These are phyloP conservation scores for Thyridium curvatum DNA, from an alignment of 2,329 filamentous ascomycete species.

Conservation along the genomic window DNA sequence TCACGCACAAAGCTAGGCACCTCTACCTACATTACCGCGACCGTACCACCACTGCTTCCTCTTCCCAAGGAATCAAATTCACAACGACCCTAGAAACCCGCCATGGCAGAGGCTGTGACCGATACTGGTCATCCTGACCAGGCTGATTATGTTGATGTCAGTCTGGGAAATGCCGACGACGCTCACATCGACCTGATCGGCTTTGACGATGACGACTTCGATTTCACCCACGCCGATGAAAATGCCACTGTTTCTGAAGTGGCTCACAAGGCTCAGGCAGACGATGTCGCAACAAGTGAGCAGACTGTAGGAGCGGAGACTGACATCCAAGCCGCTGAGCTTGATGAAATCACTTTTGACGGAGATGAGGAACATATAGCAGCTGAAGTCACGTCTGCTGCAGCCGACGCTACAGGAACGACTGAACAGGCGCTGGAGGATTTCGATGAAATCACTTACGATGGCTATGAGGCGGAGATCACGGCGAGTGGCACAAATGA, in stretches of 20 bases:
- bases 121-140: conserved; percentile 5
- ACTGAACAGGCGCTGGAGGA: not conserved
- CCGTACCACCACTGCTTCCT: not conserved
- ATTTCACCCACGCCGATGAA: conserved; percentile 17
- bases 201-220: conserved; percentile 25
- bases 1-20: too few species aligned
- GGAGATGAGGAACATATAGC: conserved; percentile 9
- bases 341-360: conserved; percentile 12
- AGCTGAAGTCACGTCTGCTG: not conserved
- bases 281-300: not conserved
- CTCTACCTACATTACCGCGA: not conserved
- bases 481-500: not conserved
- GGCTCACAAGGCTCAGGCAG: conserved; percentile 2
- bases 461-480: conserved; percentile 5
- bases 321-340: conserved; percentile 3
- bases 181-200: conserved; percentile 7
- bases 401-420: too few species aligned
- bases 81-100: not conserved
- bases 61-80: not conserved
- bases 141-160: conserved; percentile 13
- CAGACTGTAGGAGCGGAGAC: conserved; percentile 2
- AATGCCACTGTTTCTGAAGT: conserved; percentile 2
- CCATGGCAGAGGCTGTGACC: conserved; percentile 12
- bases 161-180: conserved; percentile 8
- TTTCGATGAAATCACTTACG: conserved; percentile 1